Conservation (phyloP, 441 rosid species). For the Adansonia grandidieri region DNA sequence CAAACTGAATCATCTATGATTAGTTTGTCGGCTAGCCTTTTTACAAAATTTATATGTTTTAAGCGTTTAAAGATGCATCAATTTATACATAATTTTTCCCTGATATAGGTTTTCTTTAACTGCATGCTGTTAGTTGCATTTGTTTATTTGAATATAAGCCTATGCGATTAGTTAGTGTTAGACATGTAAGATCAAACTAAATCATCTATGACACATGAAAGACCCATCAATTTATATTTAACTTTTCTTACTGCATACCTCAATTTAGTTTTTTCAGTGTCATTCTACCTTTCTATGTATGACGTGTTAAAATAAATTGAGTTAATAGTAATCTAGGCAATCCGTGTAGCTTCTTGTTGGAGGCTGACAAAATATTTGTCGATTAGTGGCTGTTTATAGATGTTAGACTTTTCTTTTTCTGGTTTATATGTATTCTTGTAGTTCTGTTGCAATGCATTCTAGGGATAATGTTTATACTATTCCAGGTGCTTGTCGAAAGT, state of each 20-base stretch:
- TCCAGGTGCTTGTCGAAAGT: conserved; percentile 4
- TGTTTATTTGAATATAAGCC: no score
- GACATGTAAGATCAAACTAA: no score
- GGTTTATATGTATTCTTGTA: neutral
- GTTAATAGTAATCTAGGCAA: conserved; percentile 9
- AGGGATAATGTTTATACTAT: conserved; percentile 2
- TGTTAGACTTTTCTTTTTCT: conserved; percentile 1
- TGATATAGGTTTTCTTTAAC: no score
- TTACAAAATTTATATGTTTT: neutral
- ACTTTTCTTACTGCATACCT: neutral
- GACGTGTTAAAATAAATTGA: neutral
- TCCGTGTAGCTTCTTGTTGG: conserved; percentile 13
- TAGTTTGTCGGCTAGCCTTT: no score
- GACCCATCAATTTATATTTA: no score
- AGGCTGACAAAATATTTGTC: conserved; percentile 14
- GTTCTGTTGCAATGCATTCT: conserved; percentile 7
- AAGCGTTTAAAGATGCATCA: no score
- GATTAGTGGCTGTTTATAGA: neutral
- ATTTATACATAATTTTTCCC: no score
- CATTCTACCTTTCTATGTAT: neutral
- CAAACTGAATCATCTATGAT: neutral
- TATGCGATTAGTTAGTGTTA: no score
- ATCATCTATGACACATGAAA: no score
- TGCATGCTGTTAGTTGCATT: no score
- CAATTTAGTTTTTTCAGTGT: neutral